Conservation (phyloP, 495 filamentous ascomycete species). For the Penicillium cosmopolitanum region DNA sequence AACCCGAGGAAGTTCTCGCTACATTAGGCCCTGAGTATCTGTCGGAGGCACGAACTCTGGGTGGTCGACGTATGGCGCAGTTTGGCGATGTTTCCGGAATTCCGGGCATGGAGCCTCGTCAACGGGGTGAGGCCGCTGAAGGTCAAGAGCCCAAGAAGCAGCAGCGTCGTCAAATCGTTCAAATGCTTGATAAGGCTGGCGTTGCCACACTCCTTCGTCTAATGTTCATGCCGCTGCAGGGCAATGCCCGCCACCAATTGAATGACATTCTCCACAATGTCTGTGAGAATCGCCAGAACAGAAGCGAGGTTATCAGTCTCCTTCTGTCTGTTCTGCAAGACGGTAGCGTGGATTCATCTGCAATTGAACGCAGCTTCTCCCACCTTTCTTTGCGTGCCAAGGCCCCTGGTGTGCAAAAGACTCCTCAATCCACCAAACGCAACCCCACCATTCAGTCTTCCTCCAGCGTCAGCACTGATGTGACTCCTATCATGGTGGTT, state of each 20-base stretch:
- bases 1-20: constrained; percentile 84
- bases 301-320: constrained; percentile 91
- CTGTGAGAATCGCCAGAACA: constrained; percentile 91
- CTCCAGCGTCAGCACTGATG: constrained; percentile 65
- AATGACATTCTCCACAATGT: constrained; percentile 85
- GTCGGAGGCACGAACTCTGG: constrained; percentile 78
- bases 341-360: constrained; percentile 87
- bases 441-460: constrained; percentile 61
- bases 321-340: constrained; percentile 96
- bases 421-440: constrained; percentile 76
- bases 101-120: constrained; percentile 45
- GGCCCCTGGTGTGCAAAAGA: constrained; percentile 74
- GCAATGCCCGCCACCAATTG: constrained; percentile 76
- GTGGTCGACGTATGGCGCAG: constrained; percentile 63
- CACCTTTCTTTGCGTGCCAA: constrained; percentile 91
- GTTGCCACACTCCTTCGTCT: constrained; percentile 91
- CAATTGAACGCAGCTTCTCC: constrained; percentile 92
- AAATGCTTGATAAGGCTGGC: constrained; percentile 96
- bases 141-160: constrained; percentile 64
- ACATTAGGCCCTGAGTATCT: constrained; percentile 84
- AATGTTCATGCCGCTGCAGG: constrained; percentile 94
- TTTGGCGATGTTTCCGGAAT: constrained; percentile 53
- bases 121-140: constrained; percentile 46
- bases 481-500: constrained; percentile 91
- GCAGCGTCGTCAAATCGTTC: constrained; percentile 77